phyloP scores from a whole-genome alignment of 345 rosid species.

The Eucalyptus victrix region DNA sequence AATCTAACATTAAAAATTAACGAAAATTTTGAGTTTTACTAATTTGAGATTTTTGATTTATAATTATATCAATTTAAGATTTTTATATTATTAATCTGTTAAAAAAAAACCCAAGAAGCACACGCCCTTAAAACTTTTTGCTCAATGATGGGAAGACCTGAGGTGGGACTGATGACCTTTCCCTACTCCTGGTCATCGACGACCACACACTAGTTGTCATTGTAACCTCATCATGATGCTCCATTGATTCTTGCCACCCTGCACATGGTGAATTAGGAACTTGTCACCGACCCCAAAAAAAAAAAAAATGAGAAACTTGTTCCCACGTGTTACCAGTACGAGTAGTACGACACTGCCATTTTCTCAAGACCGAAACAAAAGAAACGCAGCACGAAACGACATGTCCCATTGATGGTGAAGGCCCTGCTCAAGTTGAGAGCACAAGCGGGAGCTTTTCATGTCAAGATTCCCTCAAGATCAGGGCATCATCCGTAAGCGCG shows the following conservation, averaged over 20 bases:
- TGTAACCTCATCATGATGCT: rapidly evolving
- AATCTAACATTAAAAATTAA: too few relatives aligned
- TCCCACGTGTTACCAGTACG: not conserved
- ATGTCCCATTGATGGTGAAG: not conserved
- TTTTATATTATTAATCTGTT: rapidly evolving
- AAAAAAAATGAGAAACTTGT: not conserved
- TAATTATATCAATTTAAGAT: too few relatives aligned
- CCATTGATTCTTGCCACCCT: not conserved
- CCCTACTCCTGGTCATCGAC: not conserved
- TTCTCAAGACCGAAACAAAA: not conserved
- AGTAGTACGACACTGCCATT: not conserved
- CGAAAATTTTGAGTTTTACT: too few relatives aligned
- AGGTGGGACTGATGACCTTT: not conserved
- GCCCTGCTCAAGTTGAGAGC: not conserved
- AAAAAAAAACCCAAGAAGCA: not conserved
- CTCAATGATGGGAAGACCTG: not conserved
- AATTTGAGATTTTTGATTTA: too few relatives aligned
- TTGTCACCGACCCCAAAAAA: too few relatives aligned
- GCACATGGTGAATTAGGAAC: not conserved
- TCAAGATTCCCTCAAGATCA: not conserved
- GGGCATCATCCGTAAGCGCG: not conserved
- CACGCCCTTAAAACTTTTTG: not conserved
- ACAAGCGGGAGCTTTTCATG: not conserved
- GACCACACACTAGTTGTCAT: not conserved
- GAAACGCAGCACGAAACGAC: not conserved